phyloP scores from a whole-genome alignment of 1,284 basidiomycete genomes.

The Pseudozyma sp. region DNA sequence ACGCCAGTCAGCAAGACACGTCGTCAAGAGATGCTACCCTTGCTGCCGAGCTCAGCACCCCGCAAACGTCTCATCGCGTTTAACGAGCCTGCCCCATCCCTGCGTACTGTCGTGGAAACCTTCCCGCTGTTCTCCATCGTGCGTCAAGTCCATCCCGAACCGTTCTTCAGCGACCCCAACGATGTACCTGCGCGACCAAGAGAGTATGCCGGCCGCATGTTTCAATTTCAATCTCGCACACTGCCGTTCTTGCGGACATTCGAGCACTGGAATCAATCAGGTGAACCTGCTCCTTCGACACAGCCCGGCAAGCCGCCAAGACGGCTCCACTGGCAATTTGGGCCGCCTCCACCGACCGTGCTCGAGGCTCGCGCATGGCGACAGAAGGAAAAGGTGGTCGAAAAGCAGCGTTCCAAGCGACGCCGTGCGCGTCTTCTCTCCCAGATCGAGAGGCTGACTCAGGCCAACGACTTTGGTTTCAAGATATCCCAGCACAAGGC shows the following conservation, averaged over 20 bases:
- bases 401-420: constrained; percentile 30
- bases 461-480: constrained; percentile 75
- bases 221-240: constrained; percentile 74
- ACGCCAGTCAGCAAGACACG: neutral
- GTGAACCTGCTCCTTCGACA: constrained; percentile 2
- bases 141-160: constrained; percentile 77
- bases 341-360: constrained; percentile 51
- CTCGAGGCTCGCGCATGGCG: constrained; percentile 47
- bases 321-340: constrained; percentile 70
- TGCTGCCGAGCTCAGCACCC: neutral
- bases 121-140: constrained; percentile 74
- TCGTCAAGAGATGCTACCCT: neutral
- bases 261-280: constrained; percentile 36
- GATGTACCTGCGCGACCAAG: constrained; percentile 79
- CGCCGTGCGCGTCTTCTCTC: constrained; percentile 37
- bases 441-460: constrained; percentile 83
- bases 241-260: constrained; percentile 67
- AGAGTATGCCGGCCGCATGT: constrained; percentile 84
- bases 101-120: constrained; percentile 71
- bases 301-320: constrained; percentile 4
- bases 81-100: constrained; percentile 35
- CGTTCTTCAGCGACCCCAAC: constrained; percentile 72
- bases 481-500: constrained; percentile 58
- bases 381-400: constrained; percentile 29
- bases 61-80: constrained; percentile 21